Base-by-base conservation (phyloP, 352 stramenopile genomes). In the Sclerospora graminicola region DNA sequence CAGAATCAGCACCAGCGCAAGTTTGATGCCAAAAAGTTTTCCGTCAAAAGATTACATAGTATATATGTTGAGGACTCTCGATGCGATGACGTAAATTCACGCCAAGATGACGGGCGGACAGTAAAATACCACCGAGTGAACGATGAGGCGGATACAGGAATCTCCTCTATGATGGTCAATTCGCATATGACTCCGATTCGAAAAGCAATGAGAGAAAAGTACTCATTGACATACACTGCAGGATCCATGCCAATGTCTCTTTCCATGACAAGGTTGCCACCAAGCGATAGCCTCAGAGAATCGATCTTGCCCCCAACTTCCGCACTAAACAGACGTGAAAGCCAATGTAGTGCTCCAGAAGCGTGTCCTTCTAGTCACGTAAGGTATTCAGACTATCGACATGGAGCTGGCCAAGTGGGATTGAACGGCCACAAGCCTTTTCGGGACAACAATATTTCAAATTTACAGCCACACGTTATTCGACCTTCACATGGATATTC, bases 1-100 rank as follows among this genome's bases (percentile, higher is more conserved):
- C 76, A 89, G 58, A 89, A 89, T 48, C 69, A 83, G 57, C 73
- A 89, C 50, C 76, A 89, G 44, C 73, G 76, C 48, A 89, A 85
- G 49, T 86, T 89, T 34, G 76, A 89, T 47, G 74, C 69, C 27
- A 89, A 85, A 48, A 86, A 84, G 56, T 85, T 82, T 58, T 76
- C 66, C 14, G 57, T 67, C 29, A 72, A 72, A 38, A 58, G 66
- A 33, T 58, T 45, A 21, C 41, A 41, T 20, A 69, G 54, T 29
- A 35, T 28, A 11, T 65, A 35, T 18, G 59, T 67, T 2, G 51
- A 69, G 1, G 44, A 66, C 15, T 9, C 2, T 6, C 44, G 14
- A 28, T 34, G 20, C 29, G 46, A 42, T n/a, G 28, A 41, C 8
- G 28, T 27, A 3, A 37, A 39, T 18, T 9, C 20, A 10, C 39